Evolutionary conservation across 768 basidiomycete genomes (phyloP).

Genomic region (Termitomyces sp.): DNA sequence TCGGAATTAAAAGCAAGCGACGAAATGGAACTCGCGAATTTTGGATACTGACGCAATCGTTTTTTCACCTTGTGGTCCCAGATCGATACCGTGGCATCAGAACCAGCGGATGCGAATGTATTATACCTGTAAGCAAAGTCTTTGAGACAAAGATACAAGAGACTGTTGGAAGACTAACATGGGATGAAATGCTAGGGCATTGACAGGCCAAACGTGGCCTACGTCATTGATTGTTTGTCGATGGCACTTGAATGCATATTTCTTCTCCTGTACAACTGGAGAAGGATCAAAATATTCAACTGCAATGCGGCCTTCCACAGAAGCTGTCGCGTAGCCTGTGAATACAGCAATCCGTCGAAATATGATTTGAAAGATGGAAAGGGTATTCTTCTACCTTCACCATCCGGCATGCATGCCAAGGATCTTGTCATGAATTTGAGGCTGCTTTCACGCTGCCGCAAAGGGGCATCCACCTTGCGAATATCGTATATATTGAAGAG

Average conservation of each 20-base stretch:
- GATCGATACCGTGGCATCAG: conserved; percentile 89
- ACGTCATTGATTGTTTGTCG: conserved; percentile 85
- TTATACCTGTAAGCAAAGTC: conserved; percentile 65
- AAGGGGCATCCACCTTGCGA: conserved; percentile 69
- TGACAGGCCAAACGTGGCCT: conserved; percentile 97
- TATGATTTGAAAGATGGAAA: not conserved
- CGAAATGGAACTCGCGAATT: conserved; percentile 73
- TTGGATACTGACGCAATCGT: conserved; percentile 85
- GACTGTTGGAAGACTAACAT: conserved; percentile 39
- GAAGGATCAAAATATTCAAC: conserved; percentile 95
- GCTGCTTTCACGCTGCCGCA: conserved; percentile 86
- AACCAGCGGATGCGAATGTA: conserved; percentile 94
- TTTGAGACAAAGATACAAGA: not conserved
- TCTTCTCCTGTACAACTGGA: conserved; percentile 69
- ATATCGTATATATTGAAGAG: conserved; percentile 89
- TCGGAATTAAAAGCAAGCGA: conserved; percentile 81
- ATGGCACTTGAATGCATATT: conserved; percentile 98
- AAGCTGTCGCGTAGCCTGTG: conserved; percentile 87
- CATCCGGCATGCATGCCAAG: conserved; percentile 89
- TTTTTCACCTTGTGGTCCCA: conserved; percentile 99
- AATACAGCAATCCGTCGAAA: not conserved
- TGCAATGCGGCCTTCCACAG: conserved; percentile 93
- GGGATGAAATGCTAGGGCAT: conserved; percentile 93
- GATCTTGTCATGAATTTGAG: conserved; percentile 94
- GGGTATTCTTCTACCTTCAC: conserved; percentile 61